Evolutionary conservation across 2,329 filamentous ascomycete species (phyloP), one percentile per base, ranked within the genome.

Genomic region (Hypomyces perniciosus): DNA sequence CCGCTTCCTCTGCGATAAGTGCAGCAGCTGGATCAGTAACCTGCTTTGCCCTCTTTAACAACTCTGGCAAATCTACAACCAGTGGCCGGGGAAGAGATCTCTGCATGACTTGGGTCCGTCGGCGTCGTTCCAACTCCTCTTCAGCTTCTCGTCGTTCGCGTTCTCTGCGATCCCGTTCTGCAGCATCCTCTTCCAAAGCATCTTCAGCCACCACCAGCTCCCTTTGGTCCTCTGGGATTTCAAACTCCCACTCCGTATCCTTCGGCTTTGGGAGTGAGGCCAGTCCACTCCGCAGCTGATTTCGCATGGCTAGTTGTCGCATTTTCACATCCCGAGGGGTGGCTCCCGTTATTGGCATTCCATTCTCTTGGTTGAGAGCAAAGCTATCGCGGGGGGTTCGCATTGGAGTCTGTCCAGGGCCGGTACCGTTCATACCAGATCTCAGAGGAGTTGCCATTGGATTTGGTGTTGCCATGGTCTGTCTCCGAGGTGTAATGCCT

Each of bases 61-160:
- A 71, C 1, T 76, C 75, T 46, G 84, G 74, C 26, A 93, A 69
- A 65, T 97, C 85, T 10, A 97, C 75, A 2, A 78, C 70, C 1
- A 78, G 76, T 1, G 93, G 90, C 41, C 92, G 80, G 6, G 93
- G 93, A 9, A 99, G 74, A 4, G 80, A 81, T 59, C 80, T 84
- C 69, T 97, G 92, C 68, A 96, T 84, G n/a, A 95, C 91, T 63
- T 95, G 90, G 1, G 88, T 95, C 61, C 93, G 85, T 46, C 91
- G 80, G 65, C 82, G 85, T 62, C 90, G 87, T 59, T 97, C 91
- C 9, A 84, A 79, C 63, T 85, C 87, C 62, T 91, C 83, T 49
- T 70, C 81, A 62, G 85, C 87, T 61, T 91, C 84, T 37, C 79
- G 79, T 45, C 86, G 81, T 56, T 87, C 83, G 42, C 80, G 80